Evolutionary conservation across 2,329 filamentous ascomycete species (phyloP), one percentile per base, ranked within the genome.

Genomic region (Neospermospora avenae): DNA sequence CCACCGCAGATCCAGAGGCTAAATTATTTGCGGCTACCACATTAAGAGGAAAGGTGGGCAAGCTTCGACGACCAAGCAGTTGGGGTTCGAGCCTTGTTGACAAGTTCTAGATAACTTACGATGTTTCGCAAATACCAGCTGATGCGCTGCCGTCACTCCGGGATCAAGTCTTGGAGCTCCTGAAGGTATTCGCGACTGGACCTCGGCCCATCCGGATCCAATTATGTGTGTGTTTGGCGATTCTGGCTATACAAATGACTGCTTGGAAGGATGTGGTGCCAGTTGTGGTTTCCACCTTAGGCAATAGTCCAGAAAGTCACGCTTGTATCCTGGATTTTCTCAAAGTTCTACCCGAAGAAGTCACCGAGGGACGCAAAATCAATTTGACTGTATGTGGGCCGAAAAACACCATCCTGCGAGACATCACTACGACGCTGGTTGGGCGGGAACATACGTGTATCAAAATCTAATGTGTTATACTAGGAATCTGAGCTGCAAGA

Each of bases 361-460:
- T 99, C 73, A 98, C 91, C 69, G 93, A 99, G 83, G 95, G 95
- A 79, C 91, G 95, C 78, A 99, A 98, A 81, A 97, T 99, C 83
- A 96, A 92, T 83, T 84, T 99, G 79, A 93, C 91, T 85, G 93
- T 96, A 95, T 81, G 91, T 93, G 84, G 86, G 88, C 80, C 81
- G 80, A 80, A 75, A 77, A 71, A 74, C 74, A 77, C 75, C 79
- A 77, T 75, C 77, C 74, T 77, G 59, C 65, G 66, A 71, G 63
- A 66, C 64, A 67, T 65, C 65, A 66, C 68, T 70, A 70, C 73
- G 69, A 72, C 68, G 67, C 73, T 64, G 65, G 63, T 63, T 65
- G 48, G 71, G 69, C 71, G 70, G 74, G 72, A 72, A 68, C 65
- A 67, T 69, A 68, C 62, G 60, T 67, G 67, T 71, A 70, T 69